Base-by-base conservation (phyloP, 164 flowering plant species). In the Vitis cinerea region DNA sequence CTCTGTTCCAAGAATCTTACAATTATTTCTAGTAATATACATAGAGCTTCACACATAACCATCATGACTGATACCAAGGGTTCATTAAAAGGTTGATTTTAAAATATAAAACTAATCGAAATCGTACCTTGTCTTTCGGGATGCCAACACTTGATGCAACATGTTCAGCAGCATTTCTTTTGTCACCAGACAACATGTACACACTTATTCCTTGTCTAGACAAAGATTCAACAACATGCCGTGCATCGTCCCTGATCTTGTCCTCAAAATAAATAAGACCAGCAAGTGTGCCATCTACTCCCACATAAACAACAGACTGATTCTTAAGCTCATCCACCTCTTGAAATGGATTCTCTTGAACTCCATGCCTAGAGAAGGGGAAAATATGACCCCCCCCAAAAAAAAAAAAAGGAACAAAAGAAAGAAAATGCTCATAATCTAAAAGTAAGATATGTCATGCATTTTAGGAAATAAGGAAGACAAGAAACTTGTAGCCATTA, bases 181-280 rank as follows among this genome's bases (percentile, higher is more conserved):
- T 92, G 81, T 96, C 98, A 61, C 99, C 99, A 66, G 99, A 93
- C 11, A 96, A 84, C 90, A 96, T 89, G 78, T 90, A 96, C 10
- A 84, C 81, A 67, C 64, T 76, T 64, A 93, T 84, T 52, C 94
- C 97, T 75, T 87, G 91, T 64, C 77, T 77, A 17, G 83, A 78
- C 72, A 96, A 75, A 61, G 93, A 75, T 54, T 89, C 74, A 66
- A 93, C 83, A 63, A 96, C 97, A 57, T 77, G 79, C 30, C 72
- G 54, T 16, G 99, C 97, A 85, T 96, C 99, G 71, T 96, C 95
- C 76, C 99, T 88, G 61, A 93, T 89, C 77, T 83, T 84, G 83
- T 96, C 99, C 80, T 96, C 97, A 59, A 93, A 78, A 81, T 88
- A 93, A 65, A 96, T 90, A 70, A 89, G 82, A 67, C 97, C 98